phyloP scores from a whole-genome alignment of 2,329 filamentous ascomycete genomes.

The Penicillium sp. region DNA sequence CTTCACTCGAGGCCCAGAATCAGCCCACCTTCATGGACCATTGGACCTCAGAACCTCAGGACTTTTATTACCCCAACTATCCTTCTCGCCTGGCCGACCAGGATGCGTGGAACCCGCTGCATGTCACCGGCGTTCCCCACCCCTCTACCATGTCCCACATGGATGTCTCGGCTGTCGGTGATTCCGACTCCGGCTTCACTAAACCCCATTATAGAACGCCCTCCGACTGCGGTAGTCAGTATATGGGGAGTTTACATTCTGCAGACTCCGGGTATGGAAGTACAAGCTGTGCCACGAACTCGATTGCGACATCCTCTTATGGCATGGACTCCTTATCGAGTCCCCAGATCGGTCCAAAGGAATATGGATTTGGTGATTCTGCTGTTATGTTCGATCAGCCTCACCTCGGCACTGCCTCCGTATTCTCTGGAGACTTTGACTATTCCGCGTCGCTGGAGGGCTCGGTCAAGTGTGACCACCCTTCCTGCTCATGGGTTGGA shows the following conservation, averaged over 20 bases:
- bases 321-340: slow-evolving; percentile 27
- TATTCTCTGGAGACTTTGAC: slow-evolving; percentile 30
- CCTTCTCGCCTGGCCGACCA: slow-evolving; percentile 20
- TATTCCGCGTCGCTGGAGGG: slow-evolving; percentile 35
- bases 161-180: slow-evolving; percentile 16
- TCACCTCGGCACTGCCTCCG: slow-evolving; percentile 5
- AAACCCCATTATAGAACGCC: slow-evolving; percentile 25
- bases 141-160: slow-evolving; percentile 18
- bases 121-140: slow-evolving; percentile 25
- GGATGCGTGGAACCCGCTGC: slow-evolving; percentile 34
- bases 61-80: slow-evolving; percentile 23
- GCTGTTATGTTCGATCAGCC: slow-evolving; percentile 17
- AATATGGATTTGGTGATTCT: slow-evolving; percentile 21
- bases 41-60: slow-evolving; percentile 20
- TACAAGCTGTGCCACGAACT: slow-evolving; percentile 26
- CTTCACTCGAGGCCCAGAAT: slow-evolving; percentile 15
- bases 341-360: slow-evolving; percentile 21
- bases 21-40: slow-evolving; percentile 20
- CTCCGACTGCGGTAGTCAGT: slow-evolving; percentile 33
- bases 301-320: slow-evolving; percentile 27
- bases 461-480: slow-evolving; percentile 29
- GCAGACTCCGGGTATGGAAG: slow-evolving; percentile 39
- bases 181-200: slow-evolving; percentile 22
- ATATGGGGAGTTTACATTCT: slow-evolving; percentile 25
- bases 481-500: slow-evolving; percentile 31